Conservation (phyloP, 306 rosid genomes). For the Abrus pulchellus region DNA sequence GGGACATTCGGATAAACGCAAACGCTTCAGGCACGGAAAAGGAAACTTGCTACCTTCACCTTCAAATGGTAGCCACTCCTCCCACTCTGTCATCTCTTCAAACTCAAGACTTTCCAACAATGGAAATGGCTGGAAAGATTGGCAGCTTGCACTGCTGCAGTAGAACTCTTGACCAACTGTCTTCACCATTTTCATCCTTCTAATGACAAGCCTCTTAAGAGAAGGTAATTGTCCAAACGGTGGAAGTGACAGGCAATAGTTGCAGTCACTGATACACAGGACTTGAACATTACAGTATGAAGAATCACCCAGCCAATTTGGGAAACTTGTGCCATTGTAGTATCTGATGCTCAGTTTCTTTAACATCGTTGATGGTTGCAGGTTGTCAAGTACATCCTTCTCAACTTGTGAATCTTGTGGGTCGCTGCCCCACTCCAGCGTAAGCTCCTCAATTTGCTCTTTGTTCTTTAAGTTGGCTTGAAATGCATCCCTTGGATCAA, state of each 20-base stretch:
- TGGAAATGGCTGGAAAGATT: neutral
- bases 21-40: conserved; percentile 5
- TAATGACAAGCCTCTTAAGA: neutral
- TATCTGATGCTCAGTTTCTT: conserved; percentile 8
- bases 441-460: conserved; percentile 20
- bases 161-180: conserved; percentile 15
- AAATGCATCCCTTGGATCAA: neutral
- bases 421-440: neutral
- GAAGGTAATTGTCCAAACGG: conserved; percentile 14
- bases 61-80: conserved; percentile 28
- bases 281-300: conserved; percentile 5
- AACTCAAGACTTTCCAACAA: conserved; percentile 3
- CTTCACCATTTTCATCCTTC: conserved; percentile 12
- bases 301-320: conserved; percentile 28
- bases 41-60: neutral
- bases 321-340: conserved; percentile 1
- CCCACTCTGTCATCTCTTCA: conserved; percentile 22
- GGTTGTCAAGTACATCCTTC: neutral
- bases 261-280: conserved; percentile 11
- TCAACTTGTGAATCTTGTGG: neutral
- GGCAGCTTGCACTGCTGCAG: neutral
- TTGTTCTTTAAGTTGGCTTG: conserved; percentile 11
- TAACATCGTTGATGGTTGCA: conserved; percentile 23
- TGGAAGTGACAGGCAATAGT: conserved; percentile 3
- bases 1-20: neutral